These are phyloP conservation scores for Gossypium bickii DNA, from an alignment of 345 rosid genomes.

Conservation along the genomic window DNA sequence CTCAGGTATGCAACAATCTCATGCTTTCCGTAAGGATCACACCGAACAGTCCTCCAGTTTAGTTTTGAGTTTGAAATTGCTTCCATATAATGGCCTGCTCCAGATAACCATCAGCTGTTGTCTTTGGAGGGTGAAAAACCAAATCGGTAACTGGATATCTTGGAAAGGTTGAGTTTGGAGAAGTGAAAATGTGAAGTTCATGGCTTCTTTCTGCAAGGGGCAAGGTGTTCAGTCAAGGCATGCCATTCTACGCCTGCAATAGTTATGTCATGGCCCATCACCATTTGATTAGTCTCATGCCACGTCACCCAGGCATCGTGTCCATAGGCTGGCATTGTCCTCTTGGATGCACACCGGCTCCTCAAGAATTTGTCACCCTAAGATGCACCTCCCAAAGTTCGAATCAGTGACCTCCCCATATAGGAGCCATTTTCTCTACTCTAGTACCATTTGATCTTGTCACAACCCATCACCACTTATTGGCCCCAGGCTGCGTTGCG, in stretches of 20 bases:
- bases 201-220: conserved; percentile 71
- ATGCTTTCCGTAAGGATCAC: conserved; percentile 81
- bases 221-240: conserved; percentile 73
- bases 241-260: conserved; percentile 85
- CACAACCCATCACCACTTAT: no score
- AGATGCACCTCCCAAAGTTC: no score
- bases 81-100: conserved; percentile 66
- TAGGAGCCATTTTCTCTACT: no score
- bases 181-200: conserved; percentile 55
- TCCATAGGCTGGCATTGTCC: no score
- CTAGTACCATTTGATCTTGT: no score
- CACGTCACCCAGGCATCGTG: no score
- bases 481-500: no score
- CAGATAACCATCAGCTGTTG: conserved; percentile 69
- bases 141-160: conserved; percentile 39
- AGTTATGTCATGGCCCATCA: conserved; percentile 25
- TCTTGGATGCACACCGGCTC: no score
- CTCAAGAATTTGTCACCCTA: no score
- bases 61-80: conserved; percentile 62
- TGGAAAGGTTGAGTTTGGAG: conserved; percentile 43
- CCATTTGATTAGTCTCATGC: no score
- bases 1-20: conserved; percentile 72
- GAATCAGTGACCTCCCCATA: no score
- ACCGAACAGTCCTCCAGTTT: conserved; percentile 62
- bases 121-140: conserved; percentile 61